Evolutionary conservation across 345 rosid species (phyloP).

Genomic region (Linum lewisii): DNA sequence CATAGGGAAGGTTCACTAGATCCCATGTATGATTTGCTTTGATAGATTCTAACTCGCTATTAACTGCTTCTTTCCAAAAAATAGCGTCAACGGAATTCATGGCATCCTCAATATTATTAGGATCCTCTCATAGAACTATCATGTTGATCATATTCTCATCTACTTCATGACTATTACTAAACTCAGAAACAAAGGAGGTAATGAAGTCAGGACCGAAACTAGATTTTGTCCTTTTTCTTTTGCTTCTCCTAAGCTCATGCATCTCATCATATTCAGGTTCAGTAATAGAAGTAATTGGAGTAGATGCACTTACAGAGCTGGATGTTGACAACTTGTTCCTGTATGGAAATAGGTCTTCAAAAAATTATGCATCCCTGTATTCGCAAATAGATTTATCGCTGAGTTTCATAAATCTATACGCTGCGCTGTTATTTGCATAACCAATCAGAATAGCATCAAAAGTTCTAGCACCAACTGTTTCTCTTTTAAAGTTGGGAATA

Average conservation of each 20-base stretch:
- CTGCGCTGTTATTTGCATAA: conserved; percentile 1
- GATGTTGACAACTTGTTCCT: too few relatives aligned
- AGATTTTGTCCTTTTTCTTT: neutral
- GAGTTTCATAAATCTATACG: too few relatives aligned
- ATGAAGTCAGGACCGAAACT: neutral
- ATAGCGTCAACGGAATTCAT: neutral
- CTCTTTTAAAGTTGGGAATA: too few relatives aligned
- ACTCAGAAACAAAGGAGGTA: too few relatives aligned
- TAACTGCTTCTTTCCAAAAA: too few relatives aligned
- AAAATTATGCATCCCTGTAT: neutral
- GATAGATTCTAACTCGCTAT: too few relatives aligned
- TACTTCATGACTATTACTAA: too few relatives aligned
- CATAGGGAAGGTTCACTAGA: neutral
- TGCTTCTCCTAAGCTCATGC: neutral
- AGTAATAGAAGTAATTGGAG: neutral
- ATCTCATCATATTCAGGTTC: neutral
- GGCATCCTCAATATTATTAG: too few relatives aligned
- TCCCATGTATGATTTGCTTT: neutral
- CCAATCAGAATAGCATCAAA: neutral
- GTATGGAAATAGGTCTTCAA: conserved; percentile 6
- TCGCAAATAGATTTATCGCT: neutral
- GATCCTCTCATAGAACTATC: neutral
- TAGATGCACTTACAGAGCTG: too few relatives aligned
- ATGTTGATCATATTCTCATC: too few relatives aligned
- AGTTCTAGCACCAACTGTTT: neutral